Conservation (phyloP, 345 rosid species). For the Gossypium anomalum region DNA sequence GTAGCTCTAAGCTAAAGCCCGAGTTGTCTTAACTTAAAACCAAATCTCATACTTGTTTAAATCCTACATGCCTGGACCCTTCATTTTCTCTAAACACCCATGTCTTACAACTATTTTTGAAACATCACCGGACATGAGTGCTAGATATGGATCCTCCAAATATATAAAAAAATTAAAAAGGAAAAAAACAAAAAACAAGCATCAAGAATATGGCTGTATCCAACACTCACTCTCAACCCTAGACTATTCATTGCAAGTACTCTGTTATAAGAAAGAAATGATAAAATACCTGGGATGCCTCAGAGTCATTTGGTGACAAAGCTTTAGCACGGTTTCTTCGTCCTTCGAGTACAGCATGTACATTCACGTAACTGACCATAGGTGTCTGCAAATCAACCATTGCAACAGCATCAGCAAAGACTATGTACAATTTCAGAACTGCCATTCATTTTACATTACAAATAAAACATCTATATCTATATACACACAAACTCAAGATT, state of each 20-base stretch:
- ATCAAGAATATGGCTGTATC: not conserved
- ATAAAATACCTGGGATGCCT: slow-evolving; percentile 49
- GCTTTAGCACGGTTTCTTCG: slow-evolving; percentile 67
- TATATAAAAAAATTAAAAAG: not conserved
- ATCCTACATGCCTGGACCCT: not conserved
- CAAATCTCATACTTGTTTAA: not conserved
- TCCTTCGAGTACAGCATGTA: slow-evolving; percentile 72
- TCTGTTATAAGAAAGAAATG: not conserved
- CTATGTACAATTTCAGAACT: not conserved
- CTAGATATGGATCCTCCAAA: not conserved
- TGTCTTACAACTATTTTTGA: not conserved
- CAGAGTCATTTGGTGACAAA: slow-evolving; percentile 46
- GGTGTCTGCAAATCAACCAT: slow-evolving; percentile 61
- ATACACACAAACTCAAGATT: not conserved
- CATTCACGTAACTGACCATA: slow-evolving; percentile 85
- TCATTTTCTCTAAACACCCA: not conserved
- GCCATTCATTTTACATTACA: not conserved
- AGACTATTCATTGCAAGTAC: not conserved
- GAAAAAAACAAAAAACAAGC: not conserved
- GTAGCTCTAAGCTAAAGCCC: not conserved
- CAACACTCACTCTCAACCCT: not conserved
- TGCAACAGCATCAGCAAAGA: not conserved
- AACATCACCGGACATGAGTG: not conserved
- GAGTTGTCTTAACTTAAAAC: not conserved
- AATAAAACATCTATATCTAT: not conserved